Percentiles rank a stretch among this genome's conserved stretches.
phyloP scores from a whole-genome alignment of 2,329 filamentous ascomycete genomes.

The Triangularia setosa region DNA sequence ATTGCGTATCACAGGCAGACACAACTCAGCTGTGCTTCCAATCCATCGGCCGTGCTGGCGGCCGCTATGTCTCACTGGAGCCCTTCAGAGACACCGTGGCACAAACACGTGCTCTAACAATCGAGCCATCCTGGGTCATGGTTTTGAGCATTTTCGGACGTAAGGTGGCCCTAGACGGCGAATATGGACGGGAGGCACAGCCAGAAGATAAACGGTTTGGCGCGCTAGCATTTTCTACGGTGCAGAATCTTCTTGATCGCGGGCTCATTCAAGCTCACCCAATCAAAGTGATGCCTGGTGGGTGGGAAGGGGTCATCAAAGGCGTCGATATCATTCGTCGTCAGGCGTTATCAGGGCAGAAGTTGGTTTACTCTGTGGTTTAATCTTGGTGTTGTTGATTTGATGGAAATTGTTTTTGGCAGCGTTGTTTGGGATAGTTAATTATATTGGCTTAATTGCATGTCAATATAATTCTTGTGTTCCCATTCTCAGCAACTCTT shows the following conservation, averaged over 20 bases:
- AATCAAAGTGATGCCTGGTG: background rate
- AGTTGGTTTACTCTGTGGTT: background rate
- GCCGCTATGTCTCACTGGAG: slow-evolving; percentile 36
- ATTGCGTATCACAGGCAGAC: slow-evolving; percentile 38
- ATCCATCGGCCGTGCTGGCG: slow-evolving; percentile 36
- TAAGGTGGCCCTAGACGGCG: background rate
- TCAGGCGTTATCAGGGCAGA: background rate
- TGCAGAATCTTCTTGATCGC: background rate
- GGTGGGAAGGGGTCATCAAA: background rate
- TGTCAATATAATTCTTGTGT: too few relatives aligned
- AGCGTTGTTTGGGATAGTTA: too few relatives aligned
- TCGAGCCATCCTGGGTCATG: background rate
- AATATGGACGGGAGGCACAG: background rate
- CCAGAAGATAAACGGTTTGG: background rate
- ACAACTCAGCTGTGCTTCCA: slow-evolving; percentile 37
- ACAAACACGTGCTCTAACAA: background rate
- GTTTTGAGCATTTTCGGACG: background rate
- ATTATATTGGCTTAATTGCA: too few relatives aligned
- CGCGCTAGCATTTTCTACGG: background rate
- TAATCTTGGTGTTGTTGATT: background rate
- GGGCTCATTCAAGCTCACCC: background rate
- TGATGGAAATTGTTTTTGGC: background rate
- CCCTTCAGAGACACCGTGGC: slow-evolving; percentile 4
- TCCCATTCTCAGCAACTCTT: too few relatives aligned
- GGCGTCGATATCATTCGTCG: background rate